Conservation (phyloP, 345 rosid species). For the Carallia brachiata region DNA sequence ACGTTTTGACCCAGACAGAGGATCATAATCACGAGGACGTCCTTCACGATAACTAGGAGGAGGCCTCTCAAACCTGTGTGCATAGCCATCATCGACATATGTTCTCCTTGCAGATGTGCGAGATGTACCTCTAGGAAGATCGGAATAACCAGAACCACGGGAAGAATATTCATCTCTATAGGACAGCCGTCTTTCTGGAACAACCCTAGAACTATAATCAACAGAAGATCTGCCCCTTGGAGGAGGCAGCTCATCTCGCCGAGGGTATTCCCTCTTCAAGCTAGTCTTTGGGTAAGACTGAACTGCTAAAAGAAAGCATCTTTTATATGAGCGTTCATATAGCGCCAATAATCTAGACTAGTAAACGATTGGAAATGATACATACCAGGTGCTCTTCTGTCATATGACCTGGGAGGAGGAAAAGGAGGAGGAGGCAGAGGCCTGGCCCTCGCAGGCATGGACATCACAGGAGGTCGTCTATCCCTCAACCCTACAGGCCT, state of each 20-base stretch:
- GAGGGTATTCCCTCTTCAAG: slow-evolving; percentile 77
- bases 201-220: slow-evolving; percentile 70
- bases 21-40: slow-evolving; percentile 77
- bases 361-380: slow-evolving; percentile 2
- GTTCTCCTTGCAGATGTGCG: slow-evolving; percentile 75
- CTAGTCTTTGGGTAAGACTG: slow-evolving; percentile 70
- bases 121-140: slow-evolving; percentile 61
- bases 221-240: slow-evolving; percentile 69
- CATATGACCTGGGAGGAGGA: slow-evolving; percentile 66
- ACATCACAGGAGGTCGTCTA: slow-evolving; percentile 68
- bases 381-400: slow-evolving; percentile 82
- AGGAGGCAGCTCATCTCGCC: slow-evolving; percentile 79
- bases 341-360: neutral
- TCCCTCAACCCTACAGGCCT: slow-evolving; percentile 61
- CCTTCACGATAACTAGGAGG: slow-evolving; percentile 73
- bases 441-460: slow-evolving; percentile 68
- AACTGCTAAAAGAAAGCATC: slow-evolving; percentile 40
- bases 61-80: slow-evolving; percentile 80
- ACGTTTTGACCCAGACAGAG: slow-evolving; percentile 85
- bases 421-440: slow-evolving; percentile 45
- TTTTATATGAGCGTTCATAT: slow-evolving; percentile 2
- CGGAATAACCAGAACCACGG: slow-evolving; percentile 71
- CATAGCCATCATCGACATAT: slow-evolving; percentile 71
- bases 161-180: slow-evolving; percentile 78
- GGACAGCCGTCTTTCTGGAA: slow-evolving; percentile 69